These are phyloP conservation scores for Agaricus subrufescens DNA, from an alignment of 768 basidiomycete species.

Conservation along the genomic window DNA sequence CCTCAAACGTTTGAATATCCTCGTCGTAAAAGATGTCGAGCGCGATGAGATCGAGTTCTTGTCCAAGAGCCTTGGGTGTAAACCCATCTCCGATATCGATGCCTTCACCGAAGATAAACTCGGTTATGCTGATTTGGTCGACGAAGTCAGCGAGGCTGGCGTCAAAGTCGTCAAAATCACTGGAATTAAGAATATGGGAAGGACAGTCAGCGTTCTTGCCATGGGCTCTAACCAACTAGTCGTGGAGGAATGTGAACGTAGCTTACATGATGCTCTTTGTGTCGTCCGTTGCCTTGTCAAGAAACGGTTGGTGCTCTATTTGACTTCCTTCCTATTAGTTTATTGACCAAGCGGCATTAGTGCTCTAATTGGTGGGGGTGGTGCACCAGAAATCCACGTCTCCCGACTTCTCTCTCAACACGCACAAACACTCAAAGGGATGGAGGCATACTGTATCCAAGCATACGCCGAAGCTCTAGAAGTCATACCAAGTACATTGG, in stretches of 20 bases:
- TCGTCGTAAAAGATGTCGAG: slow-evolving; percentile 96
- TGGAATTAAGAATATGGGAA: slow-evolving; percentile 90
- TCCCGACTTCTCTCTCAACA: slow-evolving; percentile 88
- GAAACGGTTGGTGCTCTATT: slow-evolving; percentile 64
- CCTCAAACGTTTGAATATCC: slow-evolving; percentile 93
- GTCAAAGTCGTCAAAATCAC: slow-evolving; percentile 93
- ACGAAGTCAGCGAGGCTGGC: slow-evolving; percentile 77
- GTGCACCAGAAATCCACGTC: slow-evolving; percentile 96
- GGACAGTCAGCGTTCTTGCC: slow-evolving; percentile 92
- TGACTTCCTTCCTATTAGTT: not conserved
- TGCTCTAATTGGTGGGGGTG: slow-evolving; percentile 92
- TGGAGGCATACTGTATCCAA: slow-evolving; percentile 99
- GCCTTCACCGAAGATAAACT: slow-evolving; percentile 98
- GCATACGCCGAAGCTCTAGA: slow-evolving; percentile 97
- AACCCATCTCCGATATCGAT: slow-evolving; percentile 96
- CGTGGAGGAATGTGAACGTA: slow-evolving; percentile 94
- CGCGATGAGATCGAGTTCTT: slow-evolving; percentile 99
- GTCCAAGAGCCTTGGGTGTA: slow-evolving; percentile 90
- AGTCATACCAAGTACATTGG: slow-evolving; percentile 95
- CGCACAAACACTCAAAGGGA: slow-evolving; percentile 90
- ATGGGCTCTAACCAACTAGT: slow-evolving; percentile 92
- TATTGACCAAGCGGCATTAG: slow-evolving; percentile 25
- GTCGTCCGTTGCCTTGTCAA: slow-evolving; percentile 98
- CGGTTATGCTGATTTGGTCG: slow-evolving; percentile 92
- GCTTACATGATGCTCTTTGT: slow-evolving; percentile 97